Conservation (phyloP, 1,139 yeast species). For the Yamadazyma dendronema region DNA sequence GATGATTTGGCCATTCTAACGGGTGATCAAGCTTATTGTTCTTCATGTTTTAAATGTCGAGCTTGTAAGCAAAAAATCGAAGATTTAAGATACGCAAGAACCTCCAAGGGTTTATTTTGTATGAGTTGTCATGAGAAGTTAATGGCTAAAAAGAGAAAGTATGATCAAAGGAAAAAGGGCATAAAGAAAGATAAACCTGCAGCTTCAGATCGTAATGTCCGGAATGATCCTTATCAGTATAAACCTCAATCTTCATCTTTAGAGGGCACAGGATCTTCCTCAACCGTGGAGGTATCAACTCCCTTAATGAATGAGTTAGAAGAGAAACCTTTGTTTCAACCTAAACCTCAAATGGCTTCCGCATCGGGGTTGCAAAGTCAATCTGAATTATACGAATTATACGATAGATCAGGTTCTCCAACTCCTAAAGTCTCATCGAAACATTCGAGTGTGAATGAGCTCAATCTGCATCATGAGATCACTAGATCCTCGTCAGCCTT, state of each 20-base stretch:
- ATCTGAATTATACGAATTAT: slow-evolving; percentile 18
- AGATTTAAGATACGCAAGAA: slow-evolving; percentile 88
- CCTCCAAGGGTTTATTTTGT: slow-evolving; percentile 91
- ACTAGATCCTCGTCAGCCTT: slow-evolving; percentile 17
- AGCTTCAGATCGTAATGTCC: slow-evolving; percentile 4
- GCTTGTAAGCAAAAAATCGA: slow-evolving; percentile 86
- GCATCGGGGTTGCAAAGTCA: slow-evolving; percentile 9
- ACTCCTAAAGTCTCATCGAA: slow-evolving; percentile 17
- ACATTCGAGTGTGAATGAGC: slow-evolving; percentile 9
- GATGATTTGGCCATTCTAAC: slow-evolving; percentile 96
- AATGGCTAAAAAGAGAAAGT: slow-evolving; percentile 62
- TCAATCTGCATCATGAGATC: slow-evolving; percentile 6
- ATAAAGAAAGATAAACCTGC: slow-evolving; percentile 1
- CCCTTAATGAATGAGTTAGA: slow-evolving; percentile 7
- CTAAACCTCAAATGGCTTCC: slow-evolving; percentile 9
- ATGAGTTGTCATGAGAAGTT: slow-evolving; percentile 89
- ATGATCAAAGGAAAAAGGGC: slow-evolving; percentile 46
- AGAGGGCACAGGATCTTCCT: slow-evolving; percentile 15
- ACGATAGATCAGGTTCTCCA: slow-evolving; percentile 20
- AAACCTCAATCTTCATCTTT: background rate
- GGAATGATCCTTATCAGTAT: background rate
- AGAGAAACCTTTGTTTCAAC: slow-evolving; percentile 15
- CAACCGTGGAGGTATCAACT: slow-evolving; percentile 6
- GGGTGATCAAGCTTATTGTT: slow-evolving; percentile 93
- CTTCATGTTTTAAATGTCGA: slow-evolving; percentile 86